A percentile compares a stretch with the other conserved stretches of the same genome.
Conservation (phyloP, 2,329 filamentous ascomycete genomes). For the Colletotrichum cereale region DNA sequence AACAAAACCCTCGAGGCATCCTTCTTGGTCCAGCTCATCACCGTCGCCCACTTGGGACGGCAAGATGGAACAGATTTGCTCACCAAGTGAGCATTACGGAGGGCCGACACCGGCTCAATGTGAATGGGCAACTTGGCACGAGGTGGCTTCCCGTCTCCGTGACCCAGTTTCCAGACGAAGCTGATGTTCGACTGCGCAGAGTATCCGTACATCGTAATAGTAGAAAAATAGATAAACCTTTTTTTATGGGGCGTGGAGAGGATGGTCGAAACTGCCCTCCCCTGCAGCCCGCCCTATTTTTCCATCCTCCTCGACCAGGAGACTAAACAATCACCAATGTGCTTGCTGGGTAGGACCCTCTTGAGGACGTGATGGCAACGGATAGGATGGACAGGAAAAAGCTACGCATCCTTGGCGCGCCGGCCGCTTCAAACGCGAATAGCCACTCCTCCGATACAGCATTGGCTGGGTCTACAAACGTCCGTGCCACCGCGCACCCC, state of each 20-base stretch:
- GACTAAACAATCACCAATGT: neutral
- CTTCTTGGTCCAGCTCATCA: neutral
- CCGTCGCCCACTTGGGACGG: neutral
- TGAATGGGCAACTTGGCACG: slow-evolving; percentile 24
- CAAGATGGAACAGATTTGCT: neutral
- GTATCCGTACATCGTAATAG: too few relatives aligned
- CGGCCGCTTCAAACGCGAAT: slow-evolving; percentile 33
- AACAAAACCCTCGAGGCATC: neutral
- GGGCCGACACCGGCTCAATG: slow-evolving; percentile 27
- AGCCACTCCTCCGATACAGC: slow-evolving; percentile 33
- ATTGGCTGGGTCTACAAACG: slow-evolving; percentile 33
- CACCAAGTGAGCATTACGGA: slow-evolving; percentile 18
- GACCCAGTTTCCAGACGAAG: slow-evolving; percentile 8
- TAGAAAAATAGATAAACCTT: neutral
- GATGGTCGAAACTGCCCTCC: neutral
- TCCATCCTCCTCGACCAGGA: neutral
- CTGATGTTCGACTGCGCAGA: neutral
- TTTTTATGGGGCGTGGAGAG: neutral
- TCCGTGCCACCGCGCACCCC: slow-evolving; percentile 22
- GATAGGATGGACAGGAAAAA: slow-evolving; percentile 6
- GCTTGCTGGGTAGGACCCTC: neutral
- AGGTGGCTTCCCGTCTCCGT: neutral
- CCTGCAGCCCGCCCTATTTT: neutral
- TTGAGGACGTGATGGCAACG: neutral
- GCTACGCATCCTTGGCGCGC: slow-evolving; percentile 14